Percentiles rank a stretch among this genome's conserved stretches.
phyloP scores from a whole-genome alignment of 768 basidiomycete genomes.

The Suillus weaverae region DNA sequence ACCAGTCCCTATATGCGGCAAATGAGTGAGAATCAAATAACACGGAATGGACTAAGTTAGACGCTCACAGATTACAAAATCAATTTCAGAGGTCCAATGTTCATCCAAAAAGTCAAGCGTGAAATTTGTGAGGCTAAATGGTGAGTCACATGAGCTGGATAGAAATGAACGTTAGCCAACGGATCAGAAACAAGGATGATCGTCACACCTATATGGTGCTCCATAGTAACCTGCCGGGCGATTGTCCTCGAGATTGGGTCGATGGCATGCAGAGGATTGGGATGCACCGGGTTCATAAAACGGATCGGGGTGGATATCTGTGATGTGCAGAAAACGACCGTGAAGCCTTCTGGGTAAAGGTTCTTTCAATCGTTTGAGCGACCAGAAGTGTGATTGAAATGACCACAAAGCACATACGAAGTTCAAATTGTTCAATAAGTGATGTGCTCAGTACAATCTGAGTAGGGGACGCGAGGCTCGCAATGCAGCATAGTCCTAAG shows the following conservation, averaged over 20 bases:
- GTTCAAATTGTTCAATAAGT: background rate
- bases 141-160: slow-evolving; percentile 79
- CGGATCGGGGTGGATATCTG: slow-evolving; percentile 82
- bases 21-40: background rate
- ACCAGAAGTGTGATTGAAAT: background rate
- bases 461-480: slow-evolving; percentile 34
- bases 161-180: too few species aligned
- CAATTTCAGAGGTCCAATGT: slow-evolving; percentile 80
- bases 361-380: slow-evolving; percentile 3
- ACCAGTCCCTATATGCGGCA: slow-evolving; percentile 59
- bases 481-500: slow-evolving; percentile 4
- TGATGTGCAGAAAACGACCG: slow-evolving; percentile 80
- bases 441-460: slow-evolving; percentile 41
- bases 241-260: slow-evolving; percentile 53
- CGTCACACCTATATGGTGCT: slow-evolving; percentile 61
- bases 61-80: slow-evolving; percentile 81
- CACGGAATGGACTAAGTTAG: background rate
- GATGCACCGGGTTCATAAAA: slow-evolving; percentile 53
- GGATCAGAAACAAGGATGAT: slow-evolving; percentile 4
- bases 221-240: slow-evolving; percentile 62
- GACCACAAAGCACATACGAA: background rate
- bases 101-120: slow-evolving; percentile 79
- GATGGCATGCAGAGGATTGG: slow-evolving; percentile 63
- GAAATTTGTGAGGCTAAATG: slow-evolving; percentile 69
- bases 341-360: slow-evolving; percentile 47